Percentiles rank a stretch among this genome's conserved stretches.
Conservation (phyloP, 352 stramenopile genomes). For the Phytophthora colocasiae region DNA sequence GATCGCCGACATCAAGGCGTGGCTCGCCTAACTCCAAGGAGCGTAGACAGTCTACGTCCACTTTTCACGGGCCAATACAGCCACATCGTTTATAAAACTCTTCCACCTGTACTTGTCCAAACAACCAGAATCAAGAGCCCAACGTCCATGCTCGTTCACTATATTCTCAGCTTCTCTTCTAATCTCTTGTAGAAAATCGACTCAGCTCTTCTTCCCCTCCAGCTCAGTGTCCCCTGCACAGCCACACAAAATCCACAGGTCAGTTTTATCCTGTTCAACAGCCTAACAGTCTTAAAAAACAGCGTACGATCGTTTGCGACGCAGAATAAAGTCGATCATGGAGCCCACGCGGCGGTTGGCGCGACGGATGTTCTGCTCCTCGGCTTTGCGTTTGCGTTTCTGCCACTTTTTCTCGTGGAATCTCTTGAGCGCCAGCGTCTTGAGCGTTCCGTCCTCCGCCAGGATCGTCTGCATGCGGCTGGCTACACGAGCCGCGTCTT, state of each 20-base stretch:
- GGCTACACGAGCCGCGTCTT: conserved; percentile 59
- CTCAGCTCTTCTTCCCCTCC: neutral
- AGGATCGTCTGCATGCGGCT: conserved; percentile 75
- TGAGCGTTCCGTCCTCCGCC: conserved; percentile 81
- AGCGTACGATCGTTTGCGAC: conserved; percentile 79
- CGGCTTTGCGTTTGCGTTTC: conserved; percentile 80
- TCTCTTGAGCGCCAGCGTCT: conserved; percentile 71
- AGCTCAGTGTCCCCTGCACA: conserved; percentile 40
- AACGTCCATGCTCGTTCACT: conserved; percentile 8
- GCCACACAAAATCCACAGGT: neutral
- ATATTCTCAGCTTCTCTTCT: conserved; percentile 31
- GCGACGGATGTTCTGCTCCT: conserved; percentile 83
- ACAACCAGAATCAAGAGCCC: neutral
- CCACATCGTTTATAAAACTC: neutral
- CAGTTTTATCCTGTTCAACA: no score
- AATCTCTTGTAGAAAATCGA: conserved; percentile 10
- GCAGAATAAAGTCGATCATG: conserved; percentile 88
- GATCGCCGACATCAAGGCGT: conserved; percentile 77
- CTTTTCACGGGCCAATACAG: no score
- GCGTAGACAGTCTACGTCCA: conserved; percentile 1
- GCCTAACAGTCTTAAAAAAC: conserved; percentile 21
- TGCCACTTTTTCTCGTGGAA: conserved; percentile 89
- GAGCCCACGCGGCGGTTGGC: conserved; percentile 82
- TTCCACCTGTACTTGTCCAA: neutral
- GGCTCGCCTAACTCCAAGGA: conserved; percentile 48